phyloP scores from a whole-genome alignment of 371 early-diverging fungal genomes.

The Zychaea mexicana region DNA sequence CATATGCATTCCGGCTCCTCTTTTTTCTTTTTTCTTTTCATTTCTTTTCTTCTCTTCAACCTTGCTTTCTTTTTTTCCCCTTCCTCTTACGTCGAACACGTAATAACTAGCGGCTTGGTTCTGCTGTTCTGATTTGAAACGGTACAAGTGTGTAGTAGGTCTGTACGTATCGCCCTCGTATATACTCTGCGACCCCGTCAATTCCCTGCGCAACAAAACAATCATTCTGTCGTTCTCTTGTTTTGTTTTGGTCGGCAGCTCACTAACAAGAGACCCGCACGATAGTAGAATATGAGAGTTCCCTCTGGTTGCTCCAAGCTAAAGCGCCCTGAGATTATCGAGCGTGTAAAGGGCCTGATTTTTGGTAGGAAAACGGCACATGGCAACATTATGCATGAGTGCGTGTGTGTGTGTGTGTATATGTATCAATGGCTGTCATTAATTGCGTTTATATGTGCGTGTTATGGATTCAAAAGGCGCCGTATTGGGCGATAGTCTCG shows the following conservation, averaged over 20 bases:
- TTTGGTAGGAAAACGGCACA: constrained; percentile 34
- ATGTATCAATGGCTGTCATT: neutral
- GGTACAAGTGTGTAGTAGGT: neutral
- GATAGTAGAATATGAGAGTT: constrained; percentile 37
- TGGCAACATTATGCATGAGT: no score
- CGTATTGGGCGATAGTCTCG: constrained; percentile 71
- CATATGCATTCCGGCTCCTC: constrained; percentile 9
- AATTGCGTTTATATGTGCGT: neutral
- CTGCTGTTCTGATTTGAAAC: neutral
- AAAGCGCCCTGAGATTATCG: constrained; percentile 36
- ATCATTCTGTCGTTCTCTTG: no score
- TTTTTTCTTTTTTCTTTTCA: constrained; percentile 13
- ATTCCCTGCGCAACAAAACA: no score
- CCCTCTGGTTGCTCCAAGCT: constrained; percentile 51
- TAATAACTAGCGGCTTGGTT: neutral
- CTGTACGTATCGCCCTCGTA: no score
- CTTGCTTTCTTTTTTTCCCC: constrained; percentile 3
- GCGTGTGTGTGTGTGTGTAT: no score
- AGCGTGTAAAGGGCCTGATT: constrained; percentile 50
- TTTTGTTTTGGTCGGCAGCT: no score
- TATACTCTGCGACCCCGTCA: no score
- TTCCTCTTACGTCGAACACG: neutral
- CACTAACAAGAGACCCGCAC: neutral
- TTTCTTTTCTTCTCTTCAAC: constrained; percentile 10
- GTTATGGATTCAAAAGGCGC: no score